Base-by-base conservation (phyloP, 768 basidiomycete genomes). In the Pilatotrama ljubarskyi region DNA sequence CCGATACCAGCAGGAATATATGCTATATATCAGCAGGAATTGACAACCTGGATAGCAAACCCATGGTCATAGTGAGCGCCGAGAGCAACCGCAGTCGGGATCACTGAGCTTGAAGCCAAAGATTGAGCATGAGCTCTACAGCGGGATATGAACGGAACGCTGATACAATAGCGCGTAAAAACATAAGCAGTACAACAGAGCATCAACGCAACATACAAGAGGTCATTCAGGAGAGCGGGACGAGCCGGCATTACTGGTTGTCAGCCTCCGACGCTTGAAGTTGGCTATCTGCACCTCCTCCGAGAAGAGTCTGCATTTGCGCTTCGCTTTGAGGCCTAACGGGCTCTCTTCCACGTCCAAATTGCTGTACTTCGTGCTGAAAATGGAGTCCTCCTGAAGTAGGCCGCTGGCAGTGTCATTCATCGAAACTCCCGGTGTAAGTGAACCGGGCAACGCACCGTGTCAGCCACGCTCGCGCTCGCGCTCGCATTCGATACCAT, bases 231-330 rank as follows among this genome's bases (percentile, higher is more conserved):
- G n/a, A 36, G 42, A 44, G 7, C 1, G 3, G 0, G 53, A 43
- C 13, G 29, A 9, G 7, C 32, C 42, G 13, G 11, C 2, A 25
- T 9, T 25, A n/a, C 6, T 35, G 11, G 26, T 26, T 25, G 35
- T 44, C 48, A 59, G 40, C 52, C 57, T 56, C 26, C 54, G 40
- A 25, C 60, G 51, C 58, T 64, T 66, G 18, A 25, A n/a, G n/a
- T 10, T 32, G 10, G 32, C 55, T 26, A 61, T 25, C 35, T 54
- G 38, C 5, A 52, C 26, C 18, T 64, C 54, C 40, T 61, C 61
- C n/a, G 48, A 44, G 43, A 68, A 64, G 46, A 66, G 20, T 20
- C 59, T 43, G 15, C 63, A 63, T 47, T 66, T 68, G 40, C 67
- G 63, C 36, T 68, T 68, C 49, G 48, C 58, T 24, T 64, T 54